Evolutionary conservation across 495 filamentous ascomycete genomes (phyloP), one percentile per base, ranked within the genome.

Genomic region (Hyaloscypha finlandica): DNA sequence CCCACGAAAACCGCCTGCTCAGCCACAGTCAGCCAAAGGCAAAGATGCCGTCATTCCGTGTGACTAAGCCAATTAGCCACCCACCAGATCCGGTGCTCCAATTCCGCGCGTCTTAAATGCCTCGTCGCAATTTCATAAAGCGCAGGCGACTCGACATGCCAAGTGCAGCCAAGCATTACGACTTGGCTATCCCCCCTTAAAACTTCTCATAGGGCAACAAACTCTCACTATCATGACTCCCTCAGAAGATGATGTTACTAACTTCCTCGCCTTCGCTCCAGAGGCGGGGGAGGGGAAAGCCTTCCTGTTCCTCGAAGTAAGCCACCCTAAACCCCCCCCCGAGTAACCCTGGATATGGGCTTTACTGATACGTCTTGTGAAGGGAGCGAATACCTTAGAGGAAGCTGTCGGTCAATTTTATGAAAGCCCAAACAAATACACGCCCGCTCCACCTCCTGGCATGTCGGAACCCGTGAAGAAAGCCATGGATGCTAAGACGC

Each of bases 361-460:
- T n/a, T 51, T 39, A 31, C 65, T 68, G 30, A 64, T 64, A n/a
- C 37, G n/a, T 60, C 3, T 54, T 30, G 22, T n/a, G 11, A 52
- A 68, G 66, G 61, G 55, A 30, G 66, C 66, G 20, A 64, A 30
- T 35, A 64, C 25, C n/a, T 20, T 68, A 45, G 60, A 68, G 19
- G 66, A 68, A 68, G 66, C 66, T 54, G 66, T 68, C 8, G 42
- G 33, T 33, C 60, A 68, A 32, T 68, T 64, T 37, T 68, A 68
- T 59, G 66, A 68, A 30, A 55, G 64, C 31, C 66, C 66, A n/a
- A 30, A 68, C 25, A 68, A 64, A 60, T 68, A 68, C 33, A 64
- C 61, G 0, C 54, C 64, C 3, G 19, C 0, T 55, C 58, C 65
- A 54, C 29, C 22, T 29, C 39, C 64, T 25, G 30, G 31, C 45